phyloP scores from a whole-genome alignment of 2,329 filamentous ascomycete genomes.

The Microsporum audouinii region DNA sequence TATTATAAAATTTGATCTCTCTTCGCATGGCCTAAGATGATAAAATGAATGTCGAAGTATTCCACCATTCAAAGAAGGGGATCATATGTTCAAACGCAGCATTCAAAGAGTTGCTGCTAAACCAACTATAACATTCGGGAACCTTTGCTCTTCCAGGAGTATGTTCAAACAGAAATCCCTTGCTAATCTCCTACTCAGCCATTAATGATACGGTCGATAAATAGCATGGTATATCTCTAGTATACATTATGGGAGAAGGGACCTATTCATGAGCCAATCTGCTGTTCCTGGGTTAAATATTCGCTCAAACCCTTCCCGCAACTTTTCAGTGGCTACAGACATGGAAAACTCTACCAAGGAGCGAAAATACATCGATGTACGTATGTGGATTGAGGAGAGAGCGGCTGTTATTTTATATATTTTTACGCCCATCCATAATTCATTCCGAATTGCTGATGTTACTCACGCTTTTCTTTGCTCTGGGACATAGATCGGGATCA shows the following conservation, averaged over 20 bases:
- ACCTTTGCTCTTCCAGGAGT: background rate
- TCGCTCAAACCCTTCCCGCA: background rate
- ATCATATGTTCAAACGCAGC: background rate
- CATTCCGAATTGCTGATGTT: background rate
- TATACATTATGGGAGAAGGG: background rate
- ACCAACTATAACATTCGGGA: background rate
- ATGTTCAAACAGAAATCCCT: background rate
- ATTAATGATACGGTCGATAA: background rate
- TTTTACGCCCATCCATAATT: background rate
- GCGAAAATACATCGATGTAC: constrained; percentile 39
- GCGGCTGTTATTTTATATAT: background rate
- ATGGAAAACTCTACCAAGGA: constrained; percentile 27
- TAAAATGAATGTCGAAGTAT: background rate
- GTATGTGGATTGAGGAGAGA: constrained; percentile 14
- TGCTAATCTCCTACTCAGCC: background rate
- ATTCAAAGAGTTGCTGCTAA: background rate
- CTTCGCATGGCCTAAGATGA: background rate
- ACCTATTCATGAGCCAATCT: background rate
- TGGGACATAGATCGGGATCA: constrained; percentile 64
- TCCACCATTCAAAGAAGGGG: background rate
- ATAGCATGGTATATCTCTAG: background rate
- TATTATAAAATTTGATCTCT: background rate
- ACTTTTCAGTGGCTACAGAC: constrained; percentile 9
- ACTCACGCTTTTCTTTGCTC: background rate
- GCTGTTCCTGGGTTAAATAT: background rate